These are phyloP conservation scores for Moesziomyces parantarcticus DNA, from an alignment of 1,284 basidiomycete genomes.

Conservation along the genomic window DNA sequence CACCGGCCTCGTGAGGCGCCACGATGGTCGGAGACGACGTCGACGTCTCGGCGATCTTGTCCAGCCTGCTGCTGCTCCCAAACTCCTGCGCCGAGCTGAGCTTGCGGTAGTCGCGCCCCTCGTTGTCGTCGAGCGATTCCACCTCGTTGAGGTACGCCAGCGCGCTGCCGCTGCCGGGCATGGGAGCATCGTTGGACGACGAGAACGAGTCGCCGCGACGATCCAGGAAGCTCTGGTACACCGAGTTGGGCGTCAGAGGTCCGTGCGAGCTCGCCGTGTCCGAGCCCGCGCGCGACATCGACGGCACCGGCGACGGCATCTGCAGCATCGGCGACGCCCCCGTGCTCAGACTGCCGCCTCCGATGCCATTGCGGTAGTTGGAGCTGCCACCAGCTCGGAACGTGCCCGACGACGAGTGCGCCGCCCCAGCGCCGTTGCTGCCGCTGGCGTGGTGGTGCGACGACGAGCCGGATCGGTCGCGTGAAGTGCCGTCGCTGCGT, in stretches of 20 bases:
- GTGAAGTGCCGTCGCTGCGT: conserved; percentile 28
- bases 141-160: conserved; percentile 21
- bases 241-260: conserved; percentile 41
- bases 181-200: conserved; percentile 22
- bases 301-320: conserved; percentile 41
- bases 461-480: conserved; percentile 30
- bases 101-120: conserved; percentile 11
- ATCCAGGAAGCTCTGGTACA: conserved; percentile 43
- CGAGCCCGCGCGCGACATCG: conserved; percentile 43
- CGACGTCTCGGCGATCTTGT: conserved; percentile 10
- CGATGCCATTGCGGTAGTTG: conserved; percentile 18
- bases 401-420: conserved; percentile 7
- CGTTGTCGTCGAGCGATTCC: conserved; percentile 24
- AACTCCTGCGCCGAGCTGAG: conserved; percentile 11
- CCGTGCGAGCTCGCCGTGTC: conserved; percentile 46
- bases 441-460: conserved; percentile 19
- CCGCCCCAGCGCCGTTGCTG: conserved; percentile 21
- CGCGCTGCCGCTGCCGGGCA: conserved; percentile 5
- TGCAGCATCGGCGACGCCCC: conserved; percentile 24
- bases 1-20: conserved; percentile 6
- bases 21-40: not conserved
- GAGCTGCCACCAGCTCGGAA: conserved; percentile 12
- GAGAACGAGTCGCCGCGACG: conserved; percentile 40
- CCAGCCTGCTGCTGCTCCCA: conserved; percentile 18
- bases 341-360: conserved; percentile 11